These are phyloP conservation scores for Fusarium lateritium DNA, from an alignment of 2,329 filamentous ascomycete genomes.

Conservation along the genomic window DNA sequence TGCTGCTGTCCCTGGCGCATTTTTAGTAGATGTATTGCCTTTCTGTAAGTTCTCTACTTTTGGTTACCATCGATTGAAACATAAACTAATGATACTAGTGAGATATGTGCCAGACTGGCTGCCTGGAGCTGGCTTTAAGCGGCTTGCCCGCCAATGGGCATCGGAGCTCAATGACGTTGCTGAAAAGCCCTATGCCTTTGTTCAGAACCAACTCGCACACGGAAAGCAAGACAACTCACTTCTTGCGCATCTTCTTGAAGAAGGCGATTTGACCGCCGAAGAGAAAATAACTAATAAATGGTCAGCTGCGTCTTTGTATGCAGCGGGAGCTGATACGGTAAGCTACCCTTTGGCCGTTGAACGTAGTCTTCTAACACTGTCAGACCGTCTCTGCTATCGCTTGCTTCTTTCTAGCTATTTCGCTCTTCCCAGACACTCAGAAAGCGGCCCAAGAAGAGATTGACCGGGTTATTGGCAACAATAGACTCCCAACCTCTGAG, in stretches of 20 bases:
- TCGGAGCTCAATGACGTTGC: slow-evolving; percentile 9
- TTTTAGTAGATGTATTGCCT: slow-evolving; percentile 37
- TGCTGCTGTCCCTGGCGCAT: slow-evolving; percentile 29
- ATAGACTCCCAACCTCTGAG: slow-evolving; percentile 42
- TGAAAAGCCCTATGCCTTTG: slow-evolving; percentile 38
- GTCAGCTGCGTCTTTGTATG: slow-evolving; percentile 41
- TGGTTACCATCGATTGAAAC: no score
- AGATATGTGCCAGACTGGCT: slow-evolving; percentile 36
- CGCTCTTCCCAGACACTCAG: slow-evolving; percentile 23
- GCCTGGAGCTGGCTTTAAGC: slow-evolving; percentile 33
- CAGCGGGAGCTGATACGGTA: slow-evolving; percentile 42
- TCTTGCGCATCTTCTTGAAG: slow-evolving; percentile 16
- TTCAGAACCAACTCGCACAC: slow-evolving; percentile 25
- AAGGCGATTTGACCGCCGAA: slow-evolving; percentile 20
- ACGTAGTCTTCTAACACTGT: neutral
- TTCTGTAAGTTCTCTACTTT: slow-evolving; percentile 19
- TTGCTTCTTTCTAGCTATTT: slow-evolving; percentile 40
- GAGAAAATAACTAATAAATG: slow-evolving; percentile 36
- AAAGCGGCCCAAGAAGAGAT: slow-evolving; percentile 40
- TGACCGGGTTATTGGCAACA: slow-evolving; percentile 45
- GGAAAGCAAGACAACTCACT: slow-evolving; percentile 29
- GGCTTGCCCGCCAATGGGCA: slow-evolving; percentile 23
- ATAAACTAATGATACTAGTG: slow-evolving; percentile 8
- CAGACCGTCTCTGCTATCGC: slow-evolving; percentile 38
- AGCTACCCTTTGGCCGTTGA: neutral